Evolutionary conservation across 2,329 filamentous ascomycete genomes (phyloP).

Genomic region (Metarhizium robertsii): DNA sequence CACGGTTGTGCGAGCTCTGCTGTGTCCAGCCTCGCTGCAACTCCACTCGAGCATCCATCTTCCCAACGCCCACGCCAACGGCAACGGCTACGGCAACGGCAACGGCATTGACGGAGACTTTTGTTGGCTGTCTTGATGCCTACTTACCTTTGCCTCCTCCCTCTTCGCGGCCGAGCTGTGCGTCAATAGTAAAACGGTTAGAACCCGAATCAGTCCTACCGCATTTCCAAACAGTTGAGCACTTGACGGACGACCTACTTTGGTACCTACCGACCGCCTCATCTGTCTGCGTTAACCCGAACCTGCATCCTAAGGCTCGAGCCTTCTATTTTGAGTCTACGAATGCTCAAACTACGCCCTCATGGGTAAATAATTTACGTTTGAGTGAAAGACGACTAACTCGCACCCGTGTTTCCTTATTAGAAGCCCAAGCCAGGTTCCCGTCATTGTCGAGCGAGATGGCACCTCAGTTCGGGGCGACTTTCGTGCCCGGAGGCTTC

Average conservation of each 20-base stretch:
- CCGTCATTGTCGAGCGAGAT: constrained; percentile 15
- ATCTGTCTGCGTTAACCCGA: not conserved
- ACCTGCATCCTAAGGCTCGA: not conserved
- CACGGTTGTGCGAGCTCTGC: not conserved
- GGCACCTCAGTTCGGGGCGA: constrained; percentile 36
- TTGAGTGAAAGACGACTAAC: not conserved
- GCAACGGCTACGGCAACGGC: no score
- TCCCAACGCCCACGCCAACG: not conserved
- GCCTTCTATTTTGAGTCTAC: not conserved
- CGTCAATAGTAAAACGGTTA: not conserved
- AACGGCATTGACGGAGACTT: not conserved
- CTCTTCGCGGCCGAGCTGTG: not conserved
- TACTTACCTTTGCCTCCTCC: not conserved
- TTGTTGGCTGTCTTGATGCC: not conserved
- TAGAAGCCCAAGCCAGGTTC: constrained; percentile 5
- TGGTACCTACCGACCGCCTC: not conserved
- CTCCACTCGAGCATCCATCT: not conserved
- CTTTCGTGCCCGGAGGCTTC: constrained; percentile 47
- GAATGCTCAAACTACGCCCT: not conserved
- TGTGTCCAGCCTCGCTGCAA: not conserved
- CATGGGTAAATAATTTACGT: not conserved
- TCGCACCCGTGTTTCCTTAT: not conserved
- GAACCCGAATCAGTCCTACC: not conserved
- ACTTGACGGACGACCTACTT: not conserved
- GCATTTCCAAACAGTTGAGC: not conserved